Evolutionary conservation across 371 early-diverging fungal species (phyloP).

Genomic region (Dipsacomyces acuminosporus): DNA sequence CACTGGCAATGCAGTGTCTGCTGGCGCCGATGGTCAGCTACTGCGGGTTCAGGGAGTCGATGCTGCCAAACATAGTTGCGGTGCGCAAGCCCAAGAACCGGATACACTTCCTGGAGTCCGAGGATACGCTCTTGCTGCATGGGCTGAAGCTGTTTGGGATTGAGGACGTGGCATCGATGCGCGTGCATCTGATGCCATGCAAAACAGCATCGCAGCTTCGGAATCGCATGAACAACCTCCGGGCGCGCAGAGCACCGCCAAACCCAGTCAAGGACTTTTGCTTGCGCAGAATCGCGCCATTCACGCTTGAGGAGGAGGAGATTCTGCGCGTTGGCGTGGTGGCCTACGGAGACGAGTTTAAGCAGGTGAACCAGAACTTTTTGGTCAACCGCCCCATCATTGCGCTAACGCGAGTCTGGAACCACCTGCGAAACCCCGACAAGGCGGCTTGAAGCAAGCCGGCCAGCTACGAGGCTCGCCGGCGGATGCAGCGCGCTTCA

Average conservation of each 20-base stretch:
- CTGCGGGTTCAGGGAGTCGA: slow-evolving; percentile 29
- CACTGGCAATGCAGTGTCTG: slow-evolving; percentile 31
- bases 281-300: slow-evolving; percentile 42
- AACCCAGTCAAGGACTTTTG: slow-evolving; percentile 50
- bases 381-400: slow-evolving; percentile 45
- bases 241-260: slow-evolving; percentile 30
- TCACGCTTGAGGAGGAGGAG: slow-evolving; percentile 51
- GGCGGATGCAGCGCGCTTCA: no score
- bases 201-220: slow-evolving; percentile 48
- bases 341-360: slow-evolving; percentile 47
- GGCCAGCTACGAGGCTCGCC: no score
- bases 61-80: slow-evolving; percentile 33
- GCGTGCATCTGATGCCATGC: slow-evolving; percentile 48
- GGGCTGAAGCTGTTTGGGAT: slow-evolving; percentile 49
- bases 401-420: slow-evolving; percentile 45
- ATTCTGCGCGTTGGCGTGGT: slow-evolving; percentile 41
- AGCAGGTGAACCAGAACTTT: slow-evolving; percentile 33
- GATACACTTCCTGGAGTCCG: slow-evolving; percentile 42
- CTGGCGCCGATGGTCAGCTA: slow-evolving; percentile 17
- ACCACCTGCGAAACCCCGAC: slow-evolving; percentile 18
- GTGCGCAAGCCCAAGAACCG: slow-evolving; percentile 47
- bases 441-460: neutral
- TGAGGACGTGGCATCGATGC: slow-evolving; percentile 47
- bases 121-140: slow-evolving; percentile 40
- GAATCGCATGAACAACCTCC: slow-evolving; percentile 48